A percentile compares a stretch with the other conserved stretches of the same genome.
Evolutionary conservation across 129 eudicot species (phyloP).

Genomic region (Centella asiatica): DNA sequence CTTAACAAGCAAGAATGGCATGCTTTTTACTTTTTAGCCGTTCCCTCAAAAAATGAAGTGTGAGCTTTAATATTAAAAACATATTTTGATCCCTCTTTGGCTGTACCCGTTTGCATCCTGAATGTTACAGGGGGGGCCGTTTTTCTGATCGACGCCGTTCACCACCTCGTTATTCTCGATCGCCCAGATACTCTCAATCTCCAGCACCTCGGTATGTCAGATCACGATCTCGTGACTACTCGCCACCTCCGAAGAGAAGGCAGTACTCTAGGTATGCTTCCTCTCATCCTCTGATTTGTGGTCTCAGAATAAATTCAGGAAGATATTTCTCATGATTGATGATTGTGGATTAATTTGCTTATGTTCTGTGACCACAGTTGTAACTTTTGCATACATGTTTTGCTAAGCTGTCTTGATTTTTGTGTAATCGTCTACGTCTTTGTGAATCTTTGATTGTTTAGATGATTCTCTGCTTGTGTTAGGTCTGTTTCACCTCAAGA

Average conservation of each 20-base stretch:
- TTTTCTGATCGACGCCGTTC: conserved; percentile 60
- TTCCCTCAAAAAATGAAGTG: background rate
- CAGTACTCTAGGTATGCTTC: conserved; percentile 54
- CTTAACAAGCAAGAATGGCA: too few relatives aligned
- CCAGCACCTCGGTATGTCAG: conserved; percentile 66
- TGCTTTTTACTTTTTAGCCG: too few relatives aligned
- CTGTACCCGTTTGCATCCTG: too few relatives aligned
- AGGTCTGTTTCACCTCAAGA: conserved; percentile 73
- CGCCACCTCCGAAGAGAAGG: conserved; percentile 80
- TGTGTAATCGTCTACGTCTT: too few relatives aligned
- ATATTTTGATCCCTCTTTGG: background rate
- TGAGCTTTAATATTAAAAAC: background rate
- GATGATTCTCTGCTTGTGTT: conserved; percentile 3
- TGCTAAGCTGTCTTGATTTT: background rate
- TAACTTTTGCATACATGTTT: background rate
- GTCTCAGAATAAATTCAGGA: background rate
- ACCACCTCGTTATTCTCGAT: conserved; percentile 65
- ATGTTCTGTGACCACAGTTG: background rate
- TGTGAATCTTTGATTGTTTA: too few relatives aligned
- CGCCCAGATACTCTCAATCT: conserved; percentile 64
- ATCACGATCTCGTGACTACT: conserved; percentile 77
- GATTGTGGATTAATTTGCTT: background rate
- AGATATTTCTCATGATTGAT: too few relatives aligned
- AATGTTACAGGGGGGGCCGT: conserved; percentile 39
- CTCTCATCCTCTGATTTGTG: background rate